Conservation (phyloP, 2,329 filamentous ascomycete species). For the Tolypocladium cylindrosporum region DNA sequence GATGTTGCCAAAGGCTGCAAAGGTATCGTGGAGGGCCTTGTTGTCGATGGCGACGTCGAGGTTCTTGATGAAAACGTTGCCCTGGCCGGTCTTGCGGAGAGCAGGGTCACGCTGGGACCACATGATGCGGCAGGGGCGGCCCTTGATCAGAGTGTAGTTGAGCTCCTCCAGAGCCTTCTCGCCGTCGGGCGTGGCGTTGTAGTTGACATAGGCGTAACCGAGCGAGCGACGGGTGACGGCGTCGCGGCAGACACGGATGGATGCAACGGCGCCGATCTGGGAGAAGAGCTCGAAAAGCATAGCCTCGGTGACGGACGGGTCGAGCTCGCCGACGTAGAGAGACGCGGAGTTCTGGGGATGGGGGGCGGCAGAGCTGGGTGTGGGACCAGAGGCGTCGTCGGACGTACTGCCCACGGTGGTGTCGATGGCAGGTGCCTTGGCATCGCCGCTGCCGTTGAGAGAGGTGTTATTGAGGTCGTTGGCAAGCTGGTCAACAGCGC, state of each 20-base stretch:
- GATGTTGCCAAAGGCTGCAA: slow-evolving; percentile 97
- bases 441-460: slow-evolving; percentile 59
- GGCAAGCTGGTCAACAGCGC: slow-evolving; percentile 71
- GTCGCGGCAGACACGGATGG: slow-evolving; percentile 98
- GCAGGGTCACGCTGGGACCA: slow-evolving; percentile 99
- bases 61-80: slow-evolving; percentile 99
- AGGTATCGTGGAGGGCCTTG: slow-evolving; percentile 99
- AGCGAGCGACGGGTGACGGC: slow-evolving; percentile 97
- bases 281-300: slow-evolving; percentile 99
- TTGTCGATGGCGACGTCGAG: slow-evolving; percentile 97
- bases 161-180: slow-evolving; percentile 98
- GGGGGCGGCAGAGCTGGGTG: slow-evolving; percentile 62
- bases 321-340: slow-evolving; percentile 97
- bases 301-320: slow-evolving; percentile 94
- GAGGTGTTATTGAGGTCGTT: slow-evolving; percentile 64
- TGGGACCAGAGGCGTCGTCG: slow-evolving; percentile 54
- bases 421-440: slow-evolving; percentile 60
- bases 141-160: slow-evolving; percentile 99
- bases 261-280: slow-evolving; percentile 96
- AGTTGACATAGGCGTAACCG: slow-evolving; percentile 99
- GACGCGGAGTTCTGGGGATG: slow-evolving; percentile 92
- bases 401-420: slow-evolving; percentile 53
- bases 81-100: slow-evolving; percentile 97
- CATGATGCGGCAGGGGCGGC: slow-evolving; percentile 98
- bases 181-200: slow-evolving; percentile 93